Percentiles rank a stretch among this genome's conserved stretches.
Evolutionary conservation across 352 stramenopile genomes (phyloP).

Genomic region (Pythium aquatile): DNA sequence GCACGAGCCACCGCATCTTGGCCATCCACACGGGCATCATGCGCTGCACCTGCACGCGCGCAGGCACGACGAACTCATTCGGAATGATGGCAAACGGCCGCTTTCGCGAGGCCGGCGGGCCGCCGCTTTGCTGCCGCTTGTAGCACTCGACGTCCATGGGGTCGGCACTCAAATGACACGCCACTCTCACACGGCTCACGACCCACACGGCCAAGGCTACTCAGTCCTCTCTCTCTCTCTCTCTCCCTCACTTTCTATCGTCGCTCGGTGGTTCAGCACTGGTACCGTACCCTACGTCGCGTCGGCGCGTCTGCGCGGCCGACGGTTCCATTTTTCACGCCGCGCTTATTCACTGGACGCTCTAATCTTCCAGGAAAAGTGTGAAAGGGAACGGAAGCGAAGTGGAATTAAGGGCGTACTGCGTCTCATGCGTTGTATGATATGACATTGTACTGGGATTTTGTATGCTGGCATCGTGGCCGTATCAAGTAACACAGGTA

Average conservation of each 20-base stretch:
- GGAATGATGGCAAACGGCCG: slow-evolving; percentile 36
- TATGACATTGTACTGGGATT: not conserved
- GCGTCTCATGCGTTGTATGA: not conserved
- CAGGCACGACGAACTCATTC: slow-evolving; percentile 48
- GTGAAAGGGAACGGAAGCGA: slow-evolving; percentile 2
- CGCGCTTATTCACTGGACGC: slow-evolving; percentile 5
- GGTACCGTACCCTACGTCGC: not conserved
- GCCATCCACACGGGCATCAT: slow-evolving; percentile 57
- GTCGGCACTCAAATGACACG: not conserved
- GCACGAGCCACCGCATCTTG: slow-evolving; percentile 51
- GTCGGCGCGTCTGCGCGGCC: not conserved
- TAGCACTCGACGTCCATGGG: slow-evolving; percentile 21
- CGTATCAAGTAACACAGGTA: slow-evolving; percentile 6
- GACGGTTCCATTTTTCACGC: slow-evolving; percentile 8
- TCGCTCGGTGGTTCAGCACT: slow-evolving; percentile 1
- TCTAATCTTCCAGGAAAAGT: slow-evolving; percentile 4
- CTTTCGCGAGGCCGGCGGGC: slow-evolving; percentile 6
- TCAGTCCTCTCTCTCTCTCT: not conserved
- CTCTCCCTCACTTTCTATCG: not conserved
- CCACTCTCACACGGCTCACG: not conserved
- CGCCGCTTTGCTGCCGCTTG: slow-evolving; percentile 24
- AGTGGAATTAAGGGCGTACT: slow-evolving; percentile 9
- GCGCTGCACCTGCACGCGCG: slow-evolving; percentile 45
- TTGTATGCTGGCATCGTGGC: not conserved
- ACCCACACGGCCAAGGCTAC: not conserved